Percentiles rank a stretch among this genome's conserved stretches.
Evolutionary conservation across 257 asterid genomes (phyloP).

Genomic region (Solanum raphanifolium): DNA sequence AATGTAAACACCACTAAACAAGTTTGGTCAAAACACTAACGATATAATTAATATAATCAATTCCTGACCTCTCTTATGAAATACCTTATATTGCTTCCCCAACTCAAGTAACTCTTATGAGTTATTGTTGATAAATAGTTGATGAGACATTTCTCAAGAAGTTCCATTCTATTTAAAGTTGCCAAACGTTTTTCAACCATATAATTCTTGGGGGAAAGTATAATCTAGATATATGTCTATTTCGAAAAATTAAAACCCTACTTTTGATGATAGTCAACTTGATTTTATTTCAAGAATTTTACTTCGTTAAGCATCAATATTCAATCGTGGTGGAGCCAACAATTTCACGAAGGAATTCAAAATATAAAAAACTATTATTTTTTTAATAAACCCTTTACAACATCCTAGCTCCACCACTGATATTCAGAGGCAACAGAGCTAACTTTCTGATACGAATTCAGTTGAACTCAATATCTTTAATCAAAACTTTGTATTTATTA

Average conservation of each 20-base stretch:
- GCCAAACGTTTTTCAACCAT: not conserved
- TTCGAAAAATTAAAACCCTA: not conserved
- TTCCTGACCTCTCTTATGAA: fast-evolving
- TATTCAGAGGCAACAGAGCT: not conserved
- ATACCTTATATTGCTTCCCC: not conserved
- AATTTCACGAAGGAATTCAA: not conserved
- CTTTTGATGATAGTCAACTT: not conserved
- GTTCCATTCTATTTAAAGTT: not conserved
- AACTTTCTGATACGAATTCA: fast-evolving
- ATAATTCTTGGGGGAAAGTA: not conserved
- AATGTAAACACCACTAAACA: too few relatives aligned
- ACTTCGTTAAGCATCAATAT: not conserved
- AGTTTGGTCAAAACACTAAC: not conserved
- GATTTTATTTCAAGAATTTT: not conserved
- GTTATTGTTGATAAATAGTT: not conserved
- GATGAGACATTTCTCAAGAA: not conserved
- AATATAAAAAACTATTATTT: not conserved
- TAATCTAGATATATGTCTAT: not conserved
- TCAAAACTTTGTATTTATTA: not conserved
- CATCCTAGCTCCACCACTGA: not conserved
- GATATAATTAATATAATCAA: not conserved
- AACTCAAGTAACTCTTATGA: not conserved
- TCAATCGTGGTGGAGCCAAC: too few relatives aligned
- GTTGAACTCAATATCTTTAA: not conserved
- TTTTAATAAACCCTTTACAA: not conserved